phyloP scores from a whole-genome alignment of 2,329 filamentous ascomycete species.

The Diplodia scrobiculata region DNA sequence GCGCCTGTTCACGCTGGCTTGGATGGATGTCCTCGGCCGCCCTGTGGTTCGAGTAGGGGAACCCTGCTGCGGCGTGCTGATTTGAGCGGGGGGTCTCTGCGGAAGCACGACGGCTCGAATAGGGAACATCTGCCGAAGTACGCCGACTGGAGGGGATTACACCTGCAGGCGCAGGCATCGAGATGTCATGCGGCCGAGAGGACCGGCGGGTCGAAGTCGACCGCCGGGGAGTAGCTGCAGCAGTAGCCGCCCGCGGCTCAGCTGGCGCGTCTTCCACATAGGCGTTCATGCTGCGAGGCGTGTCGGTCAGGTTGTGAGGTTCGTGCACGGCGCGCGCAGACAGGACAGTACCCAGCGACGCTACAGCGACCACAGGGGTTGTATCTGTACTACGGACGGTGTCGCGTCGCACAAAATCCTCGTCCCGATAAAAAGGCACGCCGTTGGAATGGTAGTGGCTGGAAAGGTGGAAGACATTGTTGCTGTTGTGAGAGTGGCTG shows the following conservation, averaged over 20 bases:
- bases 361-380: conserved; percentile 40
- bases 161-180: conserved; percentile 16
- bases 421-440: conserved; percentile 27
- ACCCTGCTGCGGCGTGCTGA: neutral
- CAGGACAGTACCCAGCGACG: conserved; percentile 40
- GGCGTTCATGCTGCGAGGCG: conserved; percentile 29
- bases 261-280: conserved; percentile 17
- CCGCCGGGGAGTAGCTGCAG: neutral
- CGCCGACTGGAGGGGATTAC: conserved; percentile 10
- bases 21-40: neutral
- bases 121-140: neutral
- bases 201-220: conserved; percentile 21
- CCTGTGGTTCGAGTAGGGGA: neutral
- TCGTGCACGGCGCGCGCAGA: conserved; percentile 35
- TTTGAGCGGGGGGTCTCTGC: neutral
- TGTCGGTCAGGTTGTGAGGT: conserved; percentile 15
- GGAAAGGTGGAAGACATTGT: conserved; percentile 27
- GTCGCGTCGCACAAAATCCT: conserved; percentile 10
- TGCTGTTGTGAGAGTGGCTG: conserved; percentile 24
- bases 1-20: neutral
- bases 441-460: conserved; percentile 29
- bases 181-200: conserved; percentile 22
- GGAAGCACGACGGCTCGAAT: neutral
- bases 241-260: conserved; percentile 17
- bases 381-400: conserved; percentile 34